Evolutionary conservation across 1,284 basidiomycete genomes (phyloP).

Genomic region (Trichosporon coremiiforme): DNA sequence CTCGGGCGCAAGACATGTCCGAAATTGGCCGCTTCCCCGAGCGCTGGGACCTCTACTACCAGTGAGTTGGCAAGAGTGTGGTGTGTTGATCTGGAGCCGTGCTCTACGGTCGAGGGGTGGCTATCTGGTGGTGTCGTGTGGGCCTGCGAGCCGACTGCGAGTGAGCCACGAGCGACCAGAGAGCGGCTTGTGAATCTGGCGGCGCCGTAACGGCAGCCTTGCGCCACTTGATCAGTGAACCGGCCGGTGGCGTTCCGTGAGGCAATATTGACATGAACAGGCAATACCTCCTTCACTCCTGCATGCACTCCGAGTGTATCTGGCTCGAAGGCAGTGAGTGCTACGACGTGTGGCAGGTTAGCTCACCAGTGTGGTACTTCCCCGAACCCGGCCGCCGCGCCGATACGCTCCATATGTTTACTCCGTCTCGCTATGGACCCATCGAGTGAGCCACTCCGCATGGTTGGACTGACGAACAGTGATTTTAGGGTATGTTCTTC

Average conservation of each 20-base stretch:
- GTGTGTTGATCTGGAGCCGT: neutral
- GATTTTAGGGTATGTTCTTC: slow-evolving; percentile 28
- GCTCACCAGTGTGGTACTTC: slow-evolving; percentile 42
- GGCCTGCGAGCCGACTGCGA: neutral
- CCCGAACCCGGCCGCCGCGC: slow-evolving; percentile 38
- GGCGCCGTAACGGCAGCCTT: neutral
- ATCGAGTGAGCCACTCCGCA: slow-evolving; percentile 32
- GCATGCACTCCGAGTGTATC: slow-evolving; percentile 36
- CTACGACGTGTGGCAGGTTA: neutral
- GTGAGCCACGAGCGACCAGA: neutral
- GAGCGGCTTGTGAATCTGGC: neutral
- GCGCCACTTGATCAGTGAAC: neutral
- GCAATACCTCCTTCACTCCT: slow-evolving; percentile 38
- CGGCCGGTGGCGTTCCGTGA: slow-evolving; percentile 2
- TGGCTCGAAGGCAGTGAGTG: slow-evolving; percentile 38
- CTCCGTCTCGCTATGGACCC: slow-evolving; percentile 32
- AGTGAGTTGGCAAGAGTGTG: slow-evolving; percentile 22
- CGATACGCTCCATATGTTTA: slow-evolving; percentile 40
- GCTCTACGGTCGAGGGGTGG: neutral
- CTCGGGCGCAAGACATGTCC: slow-evolving; percentile 29
- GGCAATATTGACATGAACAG: slow-evolving; percentile 10
- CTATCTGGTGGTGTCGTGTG: neutral
- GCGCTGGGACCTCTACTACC: slow-evolving; percentile 33
- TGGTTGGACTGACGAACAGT: slow-evolving; percentile 21
- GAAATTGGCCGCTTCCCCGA: slow-evolving; percentile 26